Evolutionary conservation across 2,329 filamentous ascomycete species (phyloP).

Genomic region (Biscogniauxia sp.): DNA sequence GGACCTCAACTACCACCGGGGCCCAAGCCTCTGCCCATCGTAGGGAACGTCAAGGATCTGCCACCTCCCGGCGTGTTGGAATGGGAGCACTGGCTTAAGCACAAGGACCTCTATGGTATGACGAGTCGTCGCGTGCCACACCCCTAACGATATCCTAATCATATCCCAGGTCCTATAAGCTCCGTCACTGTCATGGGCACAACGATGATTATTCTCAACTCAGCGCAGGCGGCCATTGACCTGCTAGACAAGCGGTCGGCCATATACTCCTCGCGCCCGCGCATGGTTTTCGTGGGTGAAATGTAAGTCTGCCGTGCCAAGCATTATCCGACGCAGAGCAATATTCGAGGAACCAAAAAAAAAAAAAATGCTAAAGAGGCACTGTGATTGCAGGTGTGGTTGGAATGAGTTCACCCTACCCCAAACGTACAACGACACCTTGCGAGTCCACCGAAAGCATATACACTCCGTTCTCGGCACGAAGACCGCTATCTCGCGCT

Average conservation of each 20-base stretch:
- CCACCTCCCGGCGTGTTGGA: slow-evolving; percentile 38
- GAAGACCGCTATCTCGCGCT: slow-evolving; percentile 31
- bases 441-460: slow-evolving; percentile 43
- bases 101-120: slow-evolving; percentile 38
- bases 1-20: slow-evolving; percentile 44
- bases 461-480: slow-evolving; percentile 45
- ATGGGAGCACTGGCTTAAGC: slow-evolving; percentile 41
- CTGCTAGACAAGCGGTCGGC: slow-evolving; percentile 37
- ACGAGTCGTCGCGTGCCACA: neutral
- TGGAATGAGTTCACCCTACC: slow-evolving; percentile 37
- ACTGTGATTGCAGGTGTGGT: slow-evolving; percentile 27
- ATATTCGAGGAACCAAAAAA: neutral
- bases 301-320: slow-evolving; percentile 29
- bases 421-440: slow-evolving; percentile 36
- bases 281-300: slow-evolving; percentile 32
- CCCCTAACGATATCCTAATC: neutral
- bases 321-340: neutral
- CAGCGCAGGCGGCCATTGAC: slow-evolving; percentile 34
- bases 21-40: slow-evolving; percentile 44
- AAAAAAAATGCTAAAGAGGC: slow-evolving; percentile 3
- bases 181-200: slow-evolving; percentile 42
- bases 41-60: slow-evolving; percentile 51
- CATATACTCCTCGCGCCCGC: slow-evolving; percentile 36
- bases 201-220: slow-evolving; percentile 41
- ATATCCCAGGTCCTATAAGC: slow-evolving; percentile 29